Evolutionary conservation across 805 yeast genomes (phyloP), one percentile per base, ranked within the genome.

Genomic region (Saturnispora sanitii): DNA sequence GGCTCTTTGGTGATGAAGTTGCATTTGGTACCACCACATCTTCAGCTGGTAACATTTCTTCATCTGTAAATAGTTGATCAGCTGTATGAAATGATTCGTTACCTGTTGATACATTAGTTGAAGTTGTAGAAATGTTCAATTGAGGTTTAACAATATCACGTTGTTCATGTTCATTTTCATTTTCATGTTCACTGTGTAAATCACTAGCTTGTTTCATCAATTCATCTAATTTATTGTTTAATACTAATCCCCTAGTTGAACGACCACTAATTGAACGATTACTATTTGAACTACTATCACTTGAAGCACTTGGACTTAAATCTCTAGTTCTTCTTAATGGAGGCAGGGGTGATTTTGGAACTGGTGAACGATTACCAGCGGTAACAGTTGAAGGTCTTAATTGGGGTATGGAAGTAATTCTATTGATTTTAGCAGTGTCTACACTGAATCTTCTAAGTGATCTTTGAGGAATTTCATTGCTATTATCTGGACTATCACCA

Each of bases 201-300:
- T 51, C 51, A 34, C 57, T 60, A 34, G 58, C 58, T 37, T 60
- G 60, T 38, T 50, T 55, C 56, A 58, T 60, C 12, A 57, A 51
- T 34, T 55, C 56, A 40, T 60, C 61, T 21, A 60, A 48, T 35
- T 53, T 52, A 2, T 49, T 53, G 35, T 53, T 50, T 5, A 55
- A 48, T 27, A 50, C 43, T 15, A 46, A 48, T 19, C 45, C 27
- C 4, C 20, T 20, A 2, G 42, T 29, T 11, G 38, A 26, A 2
- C 16, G 7, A 6, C 39, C 35, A 8, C 33, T 32, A 8, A 22
- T 25, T 18, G 19, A 27, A 12, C 32, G 6, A 23, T 11, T 23
- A 16, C n/a, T n/a, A 16, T 16, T 38, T 36, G 23, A 15, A 31
- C 18, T n/a, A n/a, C 31, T 16, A 3, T 28, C 33, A n/a, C 20